Base-by-base conservation (phyloP, 2,329 filamentous ascomycete genomes). In the Teratosphaeria epicoccoides region DNA sequence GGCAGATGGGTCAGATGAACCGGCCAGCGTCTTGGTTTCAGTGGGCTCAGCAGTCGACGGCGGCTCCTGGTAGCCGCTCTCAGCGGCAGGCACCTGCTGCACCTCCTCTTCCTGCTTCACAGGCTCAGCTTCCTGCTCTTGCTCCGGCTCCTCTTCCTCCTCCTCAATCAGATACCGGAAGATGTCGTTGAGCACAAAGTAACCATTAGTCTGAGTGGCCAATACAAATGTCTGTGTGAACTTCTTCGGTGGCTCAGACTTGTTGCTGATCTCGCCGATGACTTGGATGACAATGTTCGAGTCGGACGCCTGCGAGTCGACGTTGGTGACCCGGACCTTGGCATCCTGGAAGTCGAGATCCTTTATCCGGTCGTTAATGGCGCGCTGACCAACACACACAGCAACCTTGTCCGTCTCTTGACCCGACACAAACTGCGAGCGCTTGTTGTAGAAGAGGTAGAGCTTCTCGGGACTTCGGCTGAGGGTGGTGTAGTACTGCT, bases 201-300 rank as follows among this genome's bases (percentile, higher is more conserved):
- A 98, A 58, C 93, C 93, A 52, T 91, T 95, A 47, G 88, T 88
- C 74, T 98, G 93, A 71, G 91, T 84, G 47, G 93, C 93, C 57
- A 98, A 86, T 57, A 98, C 88, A 63, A 98, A 98, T 49, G 91
- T 97, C 78, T 98, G 93, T 40, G 90, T 86, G 66, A 98, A 98
- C 71, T 96, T 96, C 76, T 87, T 90, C 65, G 91, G 88, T 53
- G 93, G 87, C 58, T 84, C 84, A 47, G 82, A 83, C 72, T 94
- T 94, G 81, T 95, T 96, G 64, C 90, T 95, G 64, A 93, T 94
- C 73, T 97, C 91, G 59, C 93, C 93, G 67, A 98, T 96, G 63
- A 97, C 93, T 71, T 95, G 90, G 65, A 98, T 94, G 63, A 98
- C 84, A 61, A 98, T 97, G 74, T 90, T 94, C 56, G 90, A 83